Evolutionary conservation across 805 yeast genomes (phyloP).

Genomic region (Komagataella pastoris): DNA sequence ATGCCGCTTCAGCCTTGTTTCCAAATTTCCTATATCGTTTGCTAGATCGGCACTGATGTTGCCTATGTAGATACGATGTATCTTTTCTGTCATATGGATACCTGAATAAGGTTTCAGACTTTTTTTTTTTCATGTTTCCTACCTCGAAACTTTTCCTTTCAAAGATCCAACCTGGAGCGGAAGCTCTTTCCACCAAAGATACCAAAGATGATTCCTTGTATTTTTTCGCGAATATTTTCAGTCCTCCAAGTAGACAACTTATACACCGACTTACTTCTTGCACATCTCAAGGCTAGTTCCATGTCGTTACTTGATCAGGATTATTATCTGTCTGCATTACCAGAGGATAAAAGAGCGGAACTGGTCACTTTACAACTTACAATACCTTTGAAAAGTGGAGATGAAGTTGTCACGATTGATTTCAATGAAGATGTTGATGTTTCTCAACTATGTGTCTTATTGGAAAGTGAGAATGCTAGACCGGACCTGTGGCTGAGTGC

Average conservation of each 20-base stretch:
- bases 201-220: too few relatives aligned
- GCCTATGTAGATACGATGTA: conserved; percentile 45
- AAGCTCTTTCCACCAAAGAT: too few relatives aligned
- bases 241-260: background rate
- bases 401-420: conserved; percentile 80
- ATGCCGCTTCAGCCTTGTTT: conserved; percentile 42
- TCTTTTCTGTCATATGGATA: background rate
- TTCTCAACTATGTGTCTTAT: conserved; percentile 60
- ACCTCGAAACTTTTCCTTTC: background rate
- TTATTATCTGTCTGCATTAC: background rate
- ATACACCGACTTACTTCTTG: background rate
- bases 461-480: conserved; percentile 70
- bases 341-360: background rate
- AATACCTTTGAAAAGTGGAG: conserved; percentile 65
- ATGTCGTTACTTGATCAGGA: background rate
- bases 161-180: too few relatives aligned
- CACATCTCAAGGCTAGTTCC: background rate
- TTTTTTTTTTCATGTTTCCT: background rate
- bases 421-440: conserved; percentile 75
- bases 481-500: conserved; percentile 75
- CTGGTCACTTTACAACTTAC: conserved; percentile 8
- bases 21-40: conserved; percentile 29
- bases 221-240: background rate
- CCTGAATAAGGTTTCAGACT: background rate
- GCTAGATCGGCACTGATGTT: conserved; percentile 44